Base-by-base conservation (phyloP, 176 grass and related monocot species). In the Hordeum marinum region DNA sequence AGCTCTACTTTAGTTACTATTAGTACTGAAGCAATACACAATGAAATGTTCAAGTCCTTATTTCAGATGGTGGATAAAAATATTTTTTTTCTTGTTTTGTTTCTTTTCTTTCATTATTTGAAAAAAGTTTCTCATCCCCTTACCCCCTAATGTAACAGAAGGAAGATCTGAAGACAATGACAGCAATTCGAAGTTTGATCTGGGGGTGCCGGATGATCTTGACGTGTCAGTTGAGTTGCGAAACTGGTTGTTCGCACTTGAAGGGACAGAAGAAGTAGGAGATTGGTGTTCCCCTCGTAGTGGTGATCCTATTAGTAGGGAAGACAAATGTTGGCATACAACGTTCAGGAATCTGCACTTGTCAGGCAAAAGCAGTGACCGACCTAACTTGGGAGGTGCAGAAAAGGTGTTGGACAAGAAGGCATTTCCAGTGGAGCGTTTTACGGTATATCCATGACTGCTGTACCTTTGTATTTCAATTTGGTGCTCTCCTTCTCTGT, bases 301-400 rank as follows among this genome's bases (percentile, higher is more conserved):
- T 68, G 83, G 42, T 76, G 86, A 92, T 78, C 40, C 45, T 85
- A 65, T 96, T 77, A 91, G 79, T 64, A 94, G 97, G 90, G 97
- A 96, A 91, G 97, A 99, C n/a, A 99, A 87, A 64, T 99, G 97
- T 85, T 99, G 97, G 97, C 97, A 99, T 90, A 92, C 92, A 41
- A 92, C 94, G 17, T 99, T 99, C 79, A 92, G 81, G 77, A 94
- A 87, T 87, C 80, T 99, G 72, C 91, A 96, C 45, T 24, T 99
- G 68, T 92, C 84, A 62, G 92, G 91, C 75, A 99, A 94, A 86
- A 96, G 91, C 75, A 89, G 69, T 92, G 85, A 89, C 65, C 79
- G 67, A 61, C 80, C 85, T 78, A 90, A 88, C 43, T 72, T 68
- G 67, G 80, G 87, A 80, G 79, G 65, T 36, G 34, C 64, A 78